Evolutionary conservation across 2,329 filamentous ascomycete genomes (phyloP), one percentile per base, ranked within the genome.

Genomic region (Xylaria sp.): DNA sequence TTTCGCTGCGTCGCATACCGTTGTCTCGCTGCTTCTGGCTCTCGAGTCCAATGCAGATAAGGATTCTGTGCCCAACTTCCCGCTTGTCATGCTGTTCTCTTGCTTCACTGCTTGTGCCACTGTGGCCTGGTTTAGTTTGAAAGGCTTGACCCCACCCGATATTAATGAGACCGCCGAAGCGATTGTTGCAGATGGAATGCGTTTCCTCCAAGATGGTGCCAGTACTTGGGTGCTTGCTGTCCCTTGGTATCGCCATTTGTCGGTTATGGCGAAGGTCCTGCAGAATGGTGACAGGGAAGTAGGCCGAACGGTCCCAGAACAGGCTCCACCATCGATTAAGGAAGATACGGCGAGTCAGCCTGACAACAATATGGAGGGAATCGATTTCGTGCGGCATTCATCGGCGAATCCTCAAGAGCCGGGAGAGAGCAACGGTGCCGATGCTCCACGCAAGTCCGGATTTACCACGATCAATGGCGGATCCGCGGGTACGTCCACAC

Each of bases 51-150:
- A 86, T 10, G 81, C 84, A 1, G 87, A 89, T 61, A 89, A 89
- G 79, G 86, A 89, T 63, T 81, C 82, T 28, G 81, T 85, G n/a
- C 80, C 86, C n/a, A 88, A 85, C 77, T 88, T 89, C 78, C 87
- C 87, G 44, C 87, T 89, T 63, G 88, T 88, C 69, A 89, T 89
- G 87, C 81, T 89, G 13, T 89, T 89, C 76, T 86, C 87, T 0
- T 85, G 87, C 59, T 89, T 89, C 70, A 89, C 87, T 0, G 86
- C 87, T 2, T 87, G 87, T 69, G 87, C 87, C 2, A 89, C 87
- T 0, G 85, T 89, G 1, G 87, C 87, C 13, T 89, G 88, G 77
- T 82, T 89, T 36, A 88, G 87, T n/a, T 82, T 89, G 54, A 89
- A 89, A 79, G 86, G 87, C 10, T 77, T 89, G 7, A 87, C 87